Evolutionary conservation across 2,329 filamentous ascomycete genomes (phyloP).

Genomic region (Fusarium secorum): DNA sequence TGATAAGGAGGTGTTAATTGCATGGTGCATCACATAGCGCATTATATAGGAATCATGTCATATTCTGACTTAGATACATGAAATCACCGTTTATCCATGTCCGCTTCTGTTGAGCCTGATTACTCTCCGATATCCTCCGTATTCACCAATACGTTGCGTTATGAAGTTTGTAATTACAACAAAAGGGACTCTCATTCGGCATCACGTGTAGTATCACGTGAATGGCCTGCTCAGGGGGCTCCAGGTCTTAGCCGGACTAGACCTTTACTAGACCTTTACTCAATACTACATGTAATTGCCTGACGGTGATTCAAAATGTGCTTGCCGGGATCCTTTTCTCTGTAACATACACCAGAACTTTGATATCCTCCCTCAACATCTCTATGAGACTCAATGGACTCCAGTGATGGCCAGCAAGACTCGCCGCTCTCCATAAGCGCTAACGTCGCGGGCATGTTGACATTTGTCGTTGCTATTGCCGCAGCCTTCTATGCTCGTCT

Average conservation of each 20-base stretch:
- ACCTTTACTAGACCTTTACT: not conserved
- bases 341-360: not conserved
- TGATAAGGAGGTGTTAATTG: constrained; percentile 16
- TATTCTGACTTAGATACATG: not conserved
- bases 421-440: constrained; percentile 55
- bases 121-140: not conserved
- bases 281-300: not conserved
- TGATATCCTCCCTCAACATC: too few species aligned
- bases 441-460: constrained; percentile 56
- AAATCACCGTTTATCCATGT: not conserved
- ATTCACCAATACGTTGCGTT: not conserved
- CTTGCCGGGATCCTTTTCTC: not conserved
- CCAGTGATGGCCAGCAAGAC: constrained; percentile 44
- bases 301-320: not conserved
- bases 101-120: not conserved
- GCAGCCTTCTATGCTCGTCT: constrained; percentile 55
- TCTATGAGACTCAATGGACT: constrained; percentile 36
- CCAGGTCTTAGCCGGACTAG: not conserved
- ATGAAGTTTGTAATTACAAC: not conserved
- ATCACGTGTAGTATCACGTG: constrained; percentile 21
- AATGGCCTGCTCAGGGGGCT: not conserved
- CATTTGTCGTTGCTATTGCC: constrained; percentile 56
- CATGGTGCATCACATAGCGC: constrained; percentile 17
- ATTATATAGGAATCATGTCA: constrained; percentile 12
- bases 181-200: not conserved